A percentile compares a stretch with the other conserved stretches of the same genome.
Evolutionary conservation across 129 eudicot genomes (phyloP).

Genomic region (Sambucus nigra): DNA sequence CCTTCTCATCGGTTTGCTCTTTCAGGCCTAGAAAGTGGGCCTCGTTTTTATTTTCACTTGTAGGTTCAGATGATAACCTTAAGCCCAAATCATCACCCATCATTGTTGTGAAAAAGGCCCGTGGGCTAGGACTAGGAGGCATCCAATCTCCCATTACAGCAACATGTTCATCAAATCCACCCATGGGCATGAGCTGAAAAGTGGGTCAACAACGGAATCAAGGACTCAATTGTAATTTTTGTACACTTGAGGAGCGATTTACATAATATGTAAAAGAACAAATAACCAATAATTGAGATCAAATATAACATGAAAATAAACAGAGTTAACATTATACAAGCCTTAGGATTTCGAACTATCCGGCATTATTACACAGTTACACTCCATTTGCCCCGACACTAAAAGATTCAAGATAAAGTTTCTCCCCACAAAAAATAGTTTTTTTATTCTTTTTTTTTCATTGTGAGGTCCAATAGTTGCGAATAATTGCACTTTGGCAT

Average conservation of each 20-base stretch:
- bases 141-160: slow-evolving; percentile 68
- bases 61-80: slow-evolving; percentile 26
- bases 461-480: no score
- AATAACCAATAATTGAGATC: not conserved
- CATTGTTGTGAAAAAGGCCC: slow-evolving; percentile 41
- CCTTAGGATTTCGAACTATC: no score
- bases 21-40: not conserved
- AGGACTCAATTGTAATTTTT: not conserved
- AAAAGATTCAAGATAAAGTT: not conserved
- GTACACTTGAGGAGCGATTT: not conserved
- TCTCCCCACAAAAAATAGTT: no score
- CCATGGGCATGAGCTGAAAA: slow-evolving; percentile 31
- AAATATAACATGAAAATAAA: not conserved
- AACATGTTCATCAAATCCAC: slow-evolving; percentile 66
- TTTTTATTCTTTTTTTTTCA: no score
- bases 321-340: no score
- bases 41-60: slow-evolving; percentile 15
- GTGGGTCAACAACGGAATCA: slow-evolving; percentile 6
- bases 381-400: not conserved
- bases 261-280: not conserved
- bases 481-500: no score
- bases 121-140: slow-evolving; percentile 45
- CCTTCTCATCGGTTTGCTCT: no score
- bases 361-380: slow-evolving; percentile 10
- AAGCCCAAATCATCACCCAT: slow-evolving; percentile 38